Evolutionary conservation across 2,329 filamentous ascomycete species (phyloP).

Genomic region (Curvularia sp.): DNA sequence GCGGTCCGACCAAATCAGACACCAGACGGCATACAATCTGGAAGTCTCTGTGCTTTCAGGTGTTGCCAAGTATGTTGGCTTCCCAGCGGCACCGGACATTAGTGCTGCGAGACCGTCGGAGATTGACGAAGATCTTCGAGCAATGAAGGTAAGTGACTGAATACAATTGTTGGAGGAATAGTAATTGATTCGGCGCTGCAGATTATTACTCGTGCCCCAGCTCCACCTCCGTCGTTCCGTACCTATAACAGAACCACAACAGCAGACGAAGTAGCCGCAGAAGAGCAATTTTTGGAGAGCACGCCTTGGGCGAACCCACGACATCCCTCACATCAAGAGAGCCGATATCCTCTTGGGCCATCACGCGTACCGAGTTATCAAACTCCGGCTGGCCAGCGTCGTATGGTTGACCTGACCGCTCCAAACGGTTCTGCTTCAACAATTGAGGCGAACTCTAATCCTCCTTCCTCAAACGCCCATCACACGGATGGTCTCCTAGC

Average conservation of each 20-base stretch:
- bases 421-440: slow-evolving; percentile 51
- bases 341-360: slow-evolving; percentile 41
- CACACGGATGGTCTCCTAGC: slow-evolving; percentile 37
- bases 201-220: slow-evolving; percentile 46
- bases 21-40: slow-evolving; percentile 91
- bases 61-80: slow-evolving; percentile 92
- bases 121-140: slow-evolving; percentile 84
- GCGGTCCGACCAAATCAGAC: slow-evolving; percentile 76
- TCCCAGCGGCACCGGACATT: slow-evolving; percentile 91
- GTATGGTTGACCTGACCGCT: slow-evolving; percentile 44
- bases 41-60: slow-evolving; percentile 92
- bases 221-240: slow-evolving; percentile 43
- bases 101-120: slow-evolving; percentile 74
- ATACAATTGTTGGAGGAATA: slow-evolving; percentile 18
- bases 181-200: slow-evolving; percentile 38
- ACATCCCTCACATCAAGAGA: slow-evolving; percentile 50
- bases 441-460: slow-evolving; percentile 51
- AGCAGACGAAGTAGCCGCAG: slow-evolving; percentile 67
- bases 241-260: slow-evolving; percentile 47
- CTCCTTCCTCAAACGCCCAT: slow-evolving; percentile 45
- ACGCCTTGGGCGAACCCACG: slow-evolving; percentile 94
- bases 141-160: slow-evolving; percentile 77
- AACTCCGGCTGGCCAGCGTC: slow-evolving; percentile 48
- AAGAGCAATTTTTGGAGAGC: slow-evolving; percentile 86
- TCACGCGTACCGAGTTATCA: slow-evolving; percentile 45